phyloP scores from a whole-genome alignment of 2,329 filamentous ascomycete genomes.

The Exophiala oligosperma region DNA sequence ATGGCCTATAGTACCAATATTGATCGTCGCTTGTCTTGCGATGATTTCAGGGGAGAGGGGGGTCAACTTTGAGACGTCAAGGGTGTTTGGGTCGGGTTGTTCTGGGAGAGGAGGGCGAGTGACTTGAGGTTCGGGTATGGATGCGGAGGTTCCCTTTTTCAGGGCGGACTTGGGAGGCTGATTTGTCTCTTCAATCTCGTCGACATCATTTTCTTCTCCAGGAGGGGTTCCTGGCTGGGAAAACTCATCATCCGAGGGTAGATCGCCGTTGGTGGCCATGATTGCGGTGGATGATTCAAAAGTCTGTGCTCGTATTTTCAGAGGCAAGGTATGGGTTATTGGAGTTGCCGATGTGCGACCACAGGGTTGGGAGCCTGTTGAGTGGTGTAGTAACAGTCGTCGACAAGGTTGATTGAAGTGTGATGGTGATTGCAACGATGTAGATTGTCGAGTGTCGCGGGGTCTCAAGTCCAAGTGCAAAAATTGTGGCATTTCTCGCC shows the following conservation, averaged over 20 bases:
- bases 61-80: conserved; percentile 77
- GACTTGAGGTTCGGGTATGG: conserved; percentile 55
- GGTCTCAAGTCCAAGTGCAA: neutral
- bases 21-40: conserved; percentile 95
- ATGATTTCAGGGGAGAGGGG: conserved; percentile 96
- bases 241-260: conserved; percentile 45
- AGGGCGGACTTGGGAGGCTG: conserved; percentile 80
- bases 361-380: too few relatives aligned
- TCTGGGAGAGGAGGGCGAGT: conserved; percentile 72
- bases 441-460: neutral
- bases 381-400: neutral
- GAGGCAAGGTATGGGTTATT: too few relatives aligned
- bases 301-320: neutral
- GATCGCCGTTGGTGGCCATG: conserved; percentile 38
- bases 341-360: too few relatives aligned
- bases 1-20: conserved; percentile 97
- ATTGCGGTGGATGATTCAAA: conserved; percentile 14
- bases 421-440: neutral
- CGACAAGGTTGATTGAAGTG: neutral
- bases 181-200: conserved; percentile 56
- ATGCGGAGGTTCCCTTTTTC: conserved; percentile 65
- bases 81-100: conserved; percentile 87
- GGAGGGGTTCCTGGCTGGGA: conserved; percentile 57
- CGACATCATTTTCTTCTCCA: conserved; percentile 49
- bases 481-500: neutral